Evolutionary conservation across 129 eudicot genomes (phyloP).

Genomic region (Tanacetum coccineum): DNA sequence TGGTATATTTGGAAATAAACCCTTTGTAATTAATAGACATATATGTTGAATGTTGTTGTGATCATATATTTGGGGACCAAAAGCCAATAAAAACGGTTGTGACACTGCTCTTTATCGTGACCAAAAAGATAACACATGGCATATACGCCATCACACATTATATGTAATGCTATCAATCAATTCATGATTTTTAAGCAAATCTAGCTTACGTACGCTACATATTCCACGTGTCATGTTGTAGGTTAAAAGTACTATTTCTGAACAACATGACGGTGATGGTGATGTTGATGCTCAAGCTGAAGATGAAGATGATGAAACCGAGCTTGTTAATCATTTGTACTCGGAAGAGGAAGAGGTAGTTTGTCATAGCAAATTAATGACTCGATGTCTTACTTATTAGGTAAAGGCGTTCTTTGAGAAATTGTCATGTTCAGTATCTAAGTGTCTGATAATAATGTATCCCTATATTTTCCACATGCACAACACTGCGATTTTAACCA

Average conservation of each 20-base stretch:
- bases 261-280: slow-evolving; percentile 26
- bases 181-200: not conserved
- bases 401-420: too few relatives aligned
- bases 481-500: too few relatives aligned
- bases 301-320: slow-evolving; percentile 52
- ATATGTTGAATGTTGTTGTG: too few relatives aligned
- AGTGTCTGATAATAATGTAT: too few relatives aligned
- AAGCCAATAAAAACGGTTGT: slow-evolving; percentile 29
- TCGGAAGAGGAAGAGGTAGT: slow-evolving; percentile 87
- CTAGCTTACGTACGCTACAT: too few relatives aligned
- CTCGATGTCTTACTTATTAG: too few relatives aligned
- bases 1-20: too few relatives aligned
- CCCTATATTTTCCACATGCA: too few relatives aligned
- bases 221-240: slow-evolving; percentile 12
- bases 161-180: not conserved
- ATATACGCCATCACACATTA: not conserved
- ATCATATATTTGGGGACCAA: not conserved
- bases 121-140: slow-evolving; percentile 20
- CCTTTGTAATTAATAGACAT: too few relatives aligned
- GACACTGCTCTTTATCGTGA: slow-evolving; percentile 28
- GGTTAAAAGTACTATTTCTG: slow-evolving; percentile 33
- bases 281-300: not conserved
- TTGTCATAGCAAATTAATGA: not conserved
- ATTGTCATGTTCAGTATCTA: too few relatives aligned
- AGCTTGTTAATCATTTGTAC: slow-evolving; percentile 60